These are phyloP conservation scores for Furcasterigmium sp. DNA, from an alignment of 2,329 filamentous ascomycete genomes.

Conservation along the genomic window DNA sequence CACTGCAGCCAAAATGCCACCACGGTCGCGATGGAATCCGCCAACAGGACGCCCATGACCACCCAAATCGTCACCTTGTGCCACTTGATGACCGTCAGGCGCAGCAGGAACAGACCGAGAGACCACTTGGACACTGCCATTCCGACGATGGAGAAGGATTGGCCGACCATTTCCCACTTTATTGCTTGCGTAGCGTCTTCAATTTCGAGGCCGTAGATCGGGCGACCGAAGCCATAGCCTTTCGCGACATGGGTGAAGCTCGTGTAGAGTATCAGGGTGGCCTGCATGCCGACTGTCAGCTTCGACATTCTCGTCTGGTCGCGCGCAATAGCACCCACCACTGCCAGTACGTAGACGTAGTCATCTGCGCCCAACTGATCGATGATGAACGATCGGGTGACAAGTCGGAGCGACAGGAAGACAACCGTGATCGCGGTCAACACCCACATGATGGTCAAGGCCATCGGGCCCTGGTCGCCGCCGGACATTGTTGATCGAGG, in stretches of 20 bases:
- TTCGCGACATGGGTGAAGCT: conserved; percentile 23
- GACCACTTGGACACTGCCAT: conserved; percentile 33
- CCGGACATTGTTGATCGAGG: too few relatives aligned
- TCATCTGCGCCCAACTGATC: too few relatives aligned
- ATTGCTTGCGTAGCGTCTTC: conserved; percentile 18
- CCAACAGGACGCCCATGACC: conserved; percentile 15
- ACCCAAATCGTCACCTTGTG: conserved; percentile 29
- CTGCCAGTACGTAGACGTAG: too few relatives aligned
- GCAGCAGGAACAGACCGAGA: conserved; percentile 31
- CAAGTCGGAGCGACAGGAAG: too few relatives aligned
- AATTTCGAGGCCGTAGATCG: conserved; percentile 14
- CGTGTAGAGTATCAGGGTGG: conserved; percentile 26
- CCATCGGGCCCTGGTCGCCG: too few relatives aligned
- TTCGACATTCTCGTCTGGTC: too few relatives aligned
- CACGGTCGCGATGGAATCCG: conserved; percentile 8
- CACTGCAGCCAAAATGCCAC: conserved; percentile 15
- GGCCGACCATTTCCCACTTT: conserved; percentile 24
- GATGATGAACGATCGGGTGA: too few relatives aligned
- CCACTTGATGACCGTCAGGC: conserved; percentile 25
- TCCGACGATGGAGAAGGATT: conserved; percentile 30
- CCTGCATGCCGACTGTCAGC: too few relatives aligned
- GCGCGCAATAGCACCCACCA: too few relatives aligned
- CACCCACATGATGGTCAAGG: too few relatives aligned
- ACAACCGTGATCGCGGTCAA: too few relatives aligned
- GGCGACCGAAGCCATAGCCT: conserved; percentile 26